Evolutionary conservation across 306 rosid species (phyloP).

Genomic region (Albizia julibrissin): DNA sequence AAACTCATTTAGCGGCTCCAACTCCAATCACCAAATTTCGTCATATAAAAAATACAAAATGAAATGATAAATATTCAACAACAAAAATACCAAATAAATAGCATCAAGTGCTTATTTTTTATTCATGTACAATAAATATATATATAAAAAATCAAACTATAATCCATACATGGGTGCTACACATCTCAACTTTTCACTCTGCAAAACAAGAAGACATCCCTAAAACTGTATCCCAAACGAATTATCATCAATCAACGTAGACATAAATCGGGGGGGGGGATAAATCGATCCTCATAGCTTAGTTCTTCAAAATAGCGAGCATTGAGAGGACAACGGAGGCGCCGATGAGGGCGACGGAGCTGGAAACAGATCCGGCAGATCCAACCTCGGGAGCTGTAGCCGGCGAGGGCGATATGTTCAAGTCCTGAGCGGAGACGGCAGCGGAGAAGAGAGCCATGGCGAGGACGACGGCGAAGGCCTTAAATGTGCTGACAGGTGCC

Average conservation of each 20-base stretch:
- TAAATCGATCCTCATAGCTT: background rate
- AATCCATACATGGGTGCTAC: background rate
- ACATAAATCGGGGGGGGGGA: background rate
- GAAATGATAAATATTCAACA: background rate
- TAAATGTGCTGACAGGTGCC: constrained; percentile 34
- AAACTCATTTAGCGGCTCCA: no score
- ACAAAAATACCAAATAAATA: background rate
- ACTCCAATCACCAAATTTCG: no score
- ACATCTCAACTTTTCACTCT: background rate
- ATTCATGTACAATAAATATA: background rate
- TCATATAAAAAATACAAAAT: no score
- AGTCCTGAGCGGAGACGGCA: constrained; percentile 38
- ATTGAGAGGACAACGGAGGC: constrained; percentile 28
- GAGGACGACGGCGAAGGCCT: constrained; percentile 3
- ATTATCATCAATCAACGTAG: background rate
- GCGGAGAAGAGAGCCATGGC: constrained; percentile 18
- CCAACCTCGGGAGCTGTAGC: constrained; percentile 33
- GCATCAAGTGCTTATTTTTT: background rate
- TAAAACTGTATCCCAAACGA: background rate
- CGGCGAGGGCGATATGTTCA: constrained; percentile 8
- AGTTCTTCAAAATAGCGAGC: constrained; percentile 9
- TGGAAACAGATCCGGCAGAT: constrained; percentile 28
- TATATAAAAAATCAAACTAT: no score
- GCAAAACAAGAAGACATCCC: background rate
- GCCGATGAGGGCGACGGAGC: constrained; percentile 36